These are phyloP conservation scores for Schwanniomyces sp. DNA, from an alignment of 805 yeast genomes.

Conservation along the genomic window DNA sequence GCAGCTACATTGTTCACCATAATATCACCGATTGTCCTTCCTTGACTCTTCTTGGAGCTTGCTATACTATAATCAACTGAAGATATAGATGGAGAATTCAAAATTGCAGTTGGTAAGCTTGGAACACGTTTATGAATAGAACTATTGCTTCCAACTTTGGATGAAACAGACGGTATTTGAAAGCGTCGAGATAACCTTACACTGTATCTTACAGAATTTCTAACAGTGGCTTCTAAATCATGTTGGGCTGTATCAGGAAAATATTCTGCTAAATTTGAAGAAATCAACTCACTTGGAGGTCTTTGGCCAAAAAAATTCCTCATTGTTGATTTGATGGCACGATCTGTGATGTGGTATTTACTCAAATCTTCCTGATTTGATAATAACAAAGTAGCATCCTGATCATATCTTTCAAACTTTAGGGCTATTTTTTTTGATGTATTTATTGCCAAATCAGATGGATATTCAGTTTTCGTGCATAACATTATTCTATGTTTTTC, in stretches of 20 bases:
- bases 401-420: slow-evolving; percentile 23
- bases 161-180: slow-evolving; percentile 16
- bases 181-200: slow-evolving; percentile 53
- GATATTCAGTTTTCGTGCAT: slow-evolving; percentile 63
- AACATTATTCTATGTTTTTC: slow-evolving; percentile 73
- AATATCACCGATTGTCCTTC: slow-evolving; percentile 64
- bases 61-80: slow-evolving; percentile 11
- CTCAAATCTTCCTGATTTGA: slow-evolving; percentile 16
- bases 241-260: slow-evolving; percentile 81
- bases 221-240: slow-evolving; percentile 73
- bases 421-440: slow-evolving; percentile 49
- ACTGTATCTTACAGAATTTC: slow-evolving; percentile 82
- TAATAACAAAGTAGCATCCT: slow-evolving; percentile 14
- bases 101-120: slow-evolving; percentile 7
- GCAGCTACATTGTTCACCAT: slow-evolving; percentile 55
- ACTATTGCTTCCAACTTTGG: slow-evolving; percentile 11
- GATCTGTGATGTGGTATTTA: slow-evolving; percentile 23
- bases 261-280: slow-evolving; percentile 84
- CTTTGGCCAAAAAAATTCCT: slow-evolving; percentile 77
- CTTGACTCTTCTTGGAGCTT: slow-evolving; percentile 10
- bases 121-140: slow-evolving; percentile 7
- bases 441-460: slow-evolving; percentile 59
- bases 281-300: slow-evolving; percentile 90
- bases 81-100: slow-evolving; percentile 18
- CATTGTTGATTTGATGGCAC: slow-evolving; percentile 17